phyloP scores from a whole-genome alignment of 1,284 basidiomycete species.

The Thecaphora thlaspeos region DNA sequence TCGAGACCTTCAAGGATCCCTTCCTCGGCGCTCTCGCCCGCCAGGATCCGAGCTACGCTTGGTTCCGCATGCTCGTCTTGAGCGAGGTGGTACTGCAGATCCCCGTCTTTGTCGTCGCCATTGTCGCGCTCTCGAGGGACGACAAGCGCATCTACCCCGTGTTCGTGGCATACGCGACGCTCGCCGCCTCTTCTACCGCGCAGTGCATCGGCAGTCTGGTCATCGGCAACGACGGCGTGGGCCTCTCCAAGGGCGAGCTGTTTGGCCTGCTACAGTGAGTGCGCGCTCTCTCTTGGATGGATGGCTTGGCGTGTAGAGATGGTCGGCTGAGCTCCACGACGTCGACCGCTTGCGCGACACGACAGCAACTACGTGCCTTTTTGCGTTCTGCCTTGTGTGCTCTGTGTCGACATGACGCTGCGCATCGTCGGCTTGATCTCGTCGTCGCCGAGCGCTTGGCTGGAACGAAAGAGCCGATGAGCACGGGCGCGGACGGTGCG shows the following conservation, averaged over 20 bases:
- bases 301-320: neutral
- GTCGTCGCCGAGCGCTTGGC: too few relatives aligned
- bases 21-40: conserved; percentile 11
- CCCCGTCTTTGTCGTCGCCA: conserved; percentile 30
- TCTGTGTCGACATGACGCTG: conserved; percentile 25
- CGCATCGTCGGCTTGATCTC: conserved; percentile 18
- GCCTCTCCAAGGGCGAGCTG: conserved; percentile 7
- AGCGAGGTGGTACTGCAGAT: conserved; percentile 38
- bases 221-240: conserved; percentile 16
- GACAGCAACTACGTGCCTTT: conserved; percentile 34
- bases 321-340: too few relatives aligned
- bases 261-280: conserved; percentile 26
- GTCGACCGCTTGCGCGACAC: neutral
- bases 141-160: conserved; percentile 40
- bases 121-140: conserved; percentile 27
- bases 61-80: conserved; percentile 33
- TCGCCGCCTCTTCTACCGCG: conserved; percentile 29
- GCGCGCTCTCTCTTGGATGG: neutral
- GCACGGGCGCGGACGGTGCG: too few relatives aligned
- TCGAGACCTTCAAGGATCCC: conserved; percentile 29
- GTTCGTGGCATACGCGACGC: conserved; percentile 31
- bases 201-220: conserved; percentile 36
- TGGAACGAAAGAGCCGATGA: too few relatives aligned
- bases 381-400: conserved; percentile 18
- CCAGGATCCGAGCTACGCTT: conserved; percentile 8